A percentile compares a stretch with the other conserved stretches of the same genome.
Evolutionary conservation across 441 rosid species (phyloP).

Genomic region (Eutrema salsugineum): DNA sequence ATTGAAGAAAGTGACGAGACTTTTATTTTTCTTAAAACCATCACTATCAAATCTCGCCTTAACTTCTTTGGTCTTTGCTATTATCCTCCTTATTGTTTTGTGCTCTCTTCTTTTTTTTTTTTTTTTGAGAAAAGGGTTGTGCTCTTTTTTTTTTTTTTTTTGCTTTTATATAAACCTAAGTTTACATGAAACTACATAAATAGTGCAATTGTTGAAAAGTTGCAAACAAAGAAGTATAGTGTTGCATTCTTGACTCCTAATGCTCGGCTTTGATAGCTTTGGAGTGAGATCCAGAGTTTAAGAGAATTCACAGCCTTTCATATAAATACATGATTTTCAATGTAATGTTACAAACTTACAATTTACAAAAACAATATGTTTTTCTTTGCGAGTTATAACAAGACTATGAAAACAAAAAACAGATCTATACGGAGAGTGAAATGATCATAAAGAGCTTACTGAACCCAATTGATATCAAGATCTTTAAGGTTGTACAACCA

Average conservation of each 20-base stretch:
- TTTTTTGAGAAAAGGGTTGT: no score
- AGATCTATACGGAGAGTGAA: neutral
- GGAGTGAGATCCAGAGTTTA: neutral
- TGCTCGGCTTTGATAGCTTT: neutral
- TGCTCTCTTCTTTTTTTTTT: neutral
- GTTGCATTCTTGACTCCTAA: neutral
- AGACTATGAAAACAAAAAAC: neutral
- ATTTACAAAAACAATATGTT: neutral
- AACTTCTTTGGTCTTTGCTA: neutral
- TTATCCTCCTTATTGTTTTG: neutral
- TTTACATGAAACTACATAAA: no score
- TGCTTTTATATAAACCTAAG: no score
- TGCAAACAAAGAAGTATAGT: no score
- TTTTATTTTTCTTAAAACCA: slow-evolving; percentile 16
- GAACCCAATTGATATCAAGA: slow-evolving; percentile 82
- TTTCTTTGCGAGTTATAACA: neutral
- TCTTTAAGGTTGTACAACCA: slow-evolving; percentile 68
- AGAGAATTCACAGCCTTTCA: neutral
- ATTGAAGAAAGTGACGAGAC: slow-evolving; percentile 21
- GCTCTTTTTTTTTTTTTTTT: no score
- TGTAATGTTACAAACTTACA: neutral
- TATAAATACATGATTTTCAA: neutral
- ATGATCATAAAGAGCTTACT: slow-evolving; percentile 23
- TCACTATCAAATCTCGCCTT: slow-evolving; percentile 23
- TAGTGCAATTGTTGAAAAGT: neutral